Percentiles rank a stretch among this genome's conserved stretches.
phyloP scores from a whole-genome alignment of 2,329 filamentous ascomycete species.

The Stachybotrys chlorohalonatus region DNA sequence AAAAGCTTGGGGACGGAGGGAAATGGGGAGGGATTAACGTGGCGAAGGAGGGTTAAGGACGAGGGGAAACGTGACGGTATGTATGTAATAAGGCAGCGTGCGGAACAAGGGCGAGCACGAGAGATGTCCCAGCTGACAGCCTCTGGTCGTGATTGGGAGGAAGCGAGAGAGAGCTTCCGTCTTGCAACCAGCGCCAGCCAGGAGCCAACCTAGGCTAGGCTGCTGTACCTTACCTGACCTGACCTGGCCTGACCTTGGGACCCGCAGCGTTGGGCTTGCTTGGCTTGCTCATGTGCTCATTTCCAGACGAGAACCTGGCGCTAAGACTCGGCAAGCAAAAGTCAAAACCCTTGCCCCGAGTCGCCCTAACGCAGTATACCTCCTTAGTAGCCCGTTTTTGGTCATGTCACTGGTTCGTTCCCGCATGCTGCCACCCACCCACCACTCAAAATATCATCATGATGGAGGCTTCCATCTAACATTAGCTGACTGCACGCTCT shows the following conservation, averaged over 20 bases:
- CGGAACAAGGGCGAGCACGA: background rate
- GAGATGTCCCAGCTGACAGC: background rate
- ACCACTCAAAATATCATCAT: no score
- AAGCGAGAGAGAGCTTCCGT: background rate
- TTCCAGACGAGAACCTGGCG: constrained; percentile 30
- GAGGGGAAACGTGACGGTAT: constrained; percentile 1
- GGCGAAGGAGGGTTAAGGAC: constrained; percentile 1
- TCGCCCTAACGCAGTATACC: background rate
- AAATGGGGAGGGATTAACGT: constrained; percentile 1
- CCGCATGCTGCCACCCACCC: no score
- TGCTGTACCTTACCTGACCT: background rate
- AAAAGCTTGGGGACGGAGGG: background rate
- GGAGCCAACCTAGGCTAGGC: background rate
- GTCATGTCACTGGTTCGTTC: no score
- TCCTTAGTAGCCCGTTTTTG: no score
- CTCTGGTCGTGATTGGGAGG: background rate
- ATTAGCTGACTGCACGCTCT: no score
- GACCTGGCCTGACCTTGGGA: constrained; percentile 8
- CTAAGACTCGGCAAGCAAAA: constrained; percentile 30
- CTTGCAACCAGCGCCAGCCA: background rate
- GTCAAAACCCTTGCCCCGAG: background rate
- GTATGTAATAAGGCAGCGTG: background rate
- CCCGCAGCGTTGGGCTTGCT: constrained; percentile 29
- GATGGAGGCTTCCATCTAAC: no score
- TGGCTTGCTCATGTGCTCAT: constrained; percentile 35